Percentiles rank a stretch among this genome's conserved stretches.
Evolutionary conservation across 305 asterid species (phyloP).

Genomic region (Salvia sclarea): DNA sequence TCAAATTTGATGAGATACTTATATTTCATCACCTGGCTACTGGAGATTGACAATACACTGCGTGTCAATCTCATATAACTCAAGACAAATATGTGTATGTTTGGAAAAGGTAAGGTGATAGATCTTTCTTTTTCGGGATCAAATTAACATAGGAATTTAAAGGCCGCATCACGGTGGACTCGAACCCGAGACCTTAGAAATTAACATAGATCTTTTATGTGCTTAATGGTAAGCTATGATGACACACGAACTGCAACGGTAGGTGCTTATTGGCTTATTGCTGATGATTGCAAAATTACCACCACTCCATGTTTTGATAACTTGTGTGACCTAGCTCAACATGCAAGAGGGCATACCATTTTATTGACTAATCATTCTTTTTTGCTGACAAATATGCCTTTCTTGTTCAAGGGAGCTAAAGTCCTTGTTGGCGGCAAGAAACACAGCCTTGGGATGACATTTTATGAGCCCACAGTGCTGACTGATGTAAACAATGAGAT

Average conservation of each 20-base stretch:
- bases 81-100: background rate
- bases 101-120: background rate
- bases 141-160: no score
- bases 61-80: background rate
- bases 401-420: conserved; percentile 82
- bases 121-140: no score
- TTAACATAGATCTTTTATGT: conserved; percentile 1
- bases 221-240: conserved; percentile 14
- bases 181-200: no score
- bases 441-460: conserved; percentile 87
- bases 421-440: conserved; percentile 81
- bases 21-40: conserved; percentile 15
- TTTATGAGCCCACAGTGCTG: conserved; percentile 90
- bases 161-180: no score
- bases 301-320: background rate
- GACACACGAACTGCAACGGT: background rate
- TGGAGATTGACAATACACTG: conserved; percentile 8
- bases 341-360: conserved; percentile 18
- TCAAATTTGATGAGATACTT: background rate
- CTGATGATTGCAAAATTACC: conserved; percentile 5
- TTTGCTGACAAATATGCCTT: conserved; percentile 23
- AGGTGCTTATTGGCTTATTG: background rate
- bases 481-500: conserved; percentile 80
- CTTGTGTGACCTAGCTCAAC: conserved; percentile 6
- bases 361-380: conserved; percentile 14